Evolutionary conservation across 2,329 filamentous ascomycete species (phyloP).

Genomic region (Colletotrichum godetiae): DNA sequence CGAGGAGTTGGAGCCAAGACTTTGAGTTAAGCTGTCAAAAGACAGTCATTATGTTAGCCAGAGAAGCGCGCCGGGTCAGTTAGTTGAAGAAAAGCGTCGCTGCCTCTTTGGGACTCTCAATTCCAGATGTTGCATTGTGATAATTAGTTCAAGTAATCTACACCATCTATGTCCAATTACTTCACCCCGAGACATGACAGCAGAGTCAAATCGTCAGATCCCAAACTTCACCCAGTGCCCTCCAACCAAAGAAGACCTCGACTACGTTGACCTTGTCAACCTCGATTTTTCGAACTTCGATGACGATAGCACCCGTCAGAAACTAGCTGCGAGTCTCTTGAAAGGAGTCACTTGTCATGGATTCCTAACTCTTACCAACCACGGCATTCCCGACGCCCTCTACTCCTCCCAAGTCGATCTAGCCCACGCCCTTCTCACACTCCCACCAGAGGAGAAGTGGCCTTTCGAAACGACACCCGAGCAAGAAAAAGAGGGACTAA

Average conservation of each 20-base stretch:
- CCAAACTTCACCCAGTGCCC: neutral
- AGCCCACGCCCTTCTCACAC: neutral
- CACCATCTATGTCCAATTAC: neutral
- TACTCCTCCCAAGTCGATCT: neutral
- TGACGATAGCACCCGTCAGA: neutral
- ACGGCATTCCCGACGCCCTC: neutral
- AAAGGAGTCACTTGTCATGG: neutral
- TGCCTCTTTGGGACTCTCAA: too few species aligned
- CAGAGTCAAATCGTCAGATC: neutral
- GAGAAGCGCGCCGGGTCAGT: too few species aligned
- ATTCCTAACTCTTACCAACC: neutral
- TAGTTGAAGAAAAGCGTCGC: too few species aligned
- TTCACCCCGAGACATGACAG: neutral
- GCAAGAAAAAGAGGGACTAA: neutral
- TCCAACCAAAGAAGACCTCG: neutral
- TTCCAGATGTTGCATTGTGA: too few species aligned
- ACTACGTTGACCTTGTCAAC: neutral
- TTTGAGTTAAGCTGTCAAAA: neutral
- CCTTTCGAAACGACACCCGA: neutral
- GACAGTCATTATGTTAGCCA: neutral
- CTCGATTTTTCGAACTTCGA: slow-evolving; percentile 1
- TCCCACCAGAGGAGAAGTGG: neutral
- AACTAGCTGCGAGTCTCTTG: neutral
- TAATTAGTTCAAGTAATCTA: neutral
- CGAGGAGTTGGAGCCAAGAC: neutral